Conservation (phyloP, 164 flowering plant genomes). For the Dillenia turbinata region DNA sequence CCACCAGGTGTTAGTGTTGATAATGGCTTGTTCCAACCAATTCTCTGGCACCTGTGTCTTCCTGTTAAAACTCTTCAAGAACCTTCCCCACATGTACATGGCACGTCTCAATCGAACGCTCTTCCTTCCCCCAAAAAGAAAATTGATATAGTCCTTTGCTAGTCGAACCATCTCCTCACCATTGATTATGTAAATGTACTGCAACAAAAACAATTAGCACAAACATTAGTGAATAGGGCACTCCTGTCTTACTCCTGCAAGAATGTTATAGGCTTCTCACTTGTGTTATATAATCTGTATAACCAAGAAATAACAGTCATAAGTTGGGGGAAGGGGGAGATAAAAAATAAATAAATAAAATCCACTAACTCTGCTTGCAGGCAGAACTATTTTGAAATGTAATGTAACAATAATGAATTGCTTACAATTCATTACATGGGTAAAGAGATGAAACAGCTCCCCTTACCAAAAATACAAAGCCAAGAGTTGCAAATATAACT, state of each 20-base stretch:
- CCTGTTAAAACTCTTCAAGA: slow-evolving; percentile 14
- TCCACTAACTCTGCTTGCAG: too few species aligned
- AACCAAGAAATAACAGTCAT: too few species aligned
- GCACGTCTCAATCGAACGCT: slow-evolving; percentile 45
- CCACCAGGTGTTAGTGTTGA: slow-evolving; percentile 54
- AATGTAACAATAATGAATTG: too few species aligned
- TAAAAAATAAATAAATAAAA: too few species aligned
- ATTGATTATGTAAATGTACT: slow-evolving; percentile 55
- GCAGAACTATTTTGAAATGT: too few species aligned
- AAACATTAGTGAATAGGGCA: too few species aligned
- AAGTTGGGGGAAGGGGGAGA: too few species aligned
- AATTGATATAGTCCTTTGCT: slow-evolving; percentile 45
- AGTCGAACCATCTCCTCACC: slow-evolving; percentile 48
- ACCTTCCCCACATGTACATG: slow-evolving; percentile 29
- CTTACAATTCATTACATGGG: too few species aligned
- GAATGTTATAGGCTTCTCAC: too few species aligned
- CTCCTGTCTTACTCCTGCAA: too few species aligned
- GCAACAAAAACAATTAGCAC: slow-evolving; percentile 17
- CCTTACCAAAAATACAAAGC: slow-evolving; percentile 61
- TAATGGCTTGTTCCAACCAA: slow-evolving; percentile 53
- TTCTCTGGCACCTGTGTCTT: slow-evolving; percentile 21
- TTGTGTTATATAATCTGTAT: too few species aligned
- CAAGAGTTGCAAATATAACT: slow-evolving; percentile 64
- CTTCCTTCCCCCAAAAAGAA: slow-evolving; percentile 29
- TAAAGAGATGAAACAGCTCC: background rate